Evolutionary conservation across 257 asterid species (phyloP), one percentile per base, ranked within the genome.

Genomic region (Solanum corneliomulleri): DNA sequence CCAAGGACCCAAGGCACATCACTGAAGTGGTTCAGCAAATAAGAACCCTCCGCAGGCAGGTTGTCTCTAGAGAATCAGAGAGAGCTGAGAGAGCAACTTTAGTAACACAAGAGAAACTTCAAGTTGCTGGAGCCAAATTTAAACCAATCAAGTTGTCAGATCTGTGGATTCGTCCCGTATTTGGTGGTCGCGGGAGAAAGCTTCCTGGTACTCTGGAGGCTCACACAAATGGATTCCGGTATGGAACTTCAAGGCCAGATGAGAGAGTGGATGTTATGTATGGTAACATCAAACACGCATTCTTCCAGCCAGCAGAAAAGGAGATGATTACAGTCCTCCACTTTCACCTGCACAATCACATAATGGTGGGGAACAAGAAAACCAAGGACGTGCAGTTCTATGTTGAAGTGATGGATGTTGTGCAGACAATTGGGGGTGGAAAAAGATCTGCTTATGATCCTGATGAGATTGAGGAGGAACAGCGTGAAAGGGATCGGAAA

Each of bases 341-440:
- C 83, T 89, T 89, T 70, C 91, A 89, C 87, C 88, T 89, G 83
- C 91, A 83, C 64, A 89, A 89, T 64, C 91, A 89, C 86, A 89
- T 89, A 83, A 89, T 89, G 91, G 91, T 89, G 56, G 91, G 91
- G 41, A 89, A 89, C 85, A 90, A 88, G 88, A 90, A 90, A 84
- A 88, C 89, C 52, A 90, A 90, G 56, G 92, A 90, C 75, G 92
- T 88, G 69, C 91, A 90, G 81, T 90, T 90, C 82, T 88, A 88
- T 80, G 89, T 90, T 80, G 91, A 89, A 41, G 91, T 89, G 27
- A 86, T 89, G 89, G 91, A 89, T 52, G 89, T 86, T 69, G 89
- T 86, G 41, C 89, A 89, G 74, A 89, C 87, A 6, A 64, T 86
- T 75, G 89, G 89, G 18, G 91, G 89, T 76, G 86, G 91, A 7